These are phyloP conservation scores for Carex parvula DNA, from an alignment of 176 grass and related monocot genomes.

Conservation along the genomic window DNA sequence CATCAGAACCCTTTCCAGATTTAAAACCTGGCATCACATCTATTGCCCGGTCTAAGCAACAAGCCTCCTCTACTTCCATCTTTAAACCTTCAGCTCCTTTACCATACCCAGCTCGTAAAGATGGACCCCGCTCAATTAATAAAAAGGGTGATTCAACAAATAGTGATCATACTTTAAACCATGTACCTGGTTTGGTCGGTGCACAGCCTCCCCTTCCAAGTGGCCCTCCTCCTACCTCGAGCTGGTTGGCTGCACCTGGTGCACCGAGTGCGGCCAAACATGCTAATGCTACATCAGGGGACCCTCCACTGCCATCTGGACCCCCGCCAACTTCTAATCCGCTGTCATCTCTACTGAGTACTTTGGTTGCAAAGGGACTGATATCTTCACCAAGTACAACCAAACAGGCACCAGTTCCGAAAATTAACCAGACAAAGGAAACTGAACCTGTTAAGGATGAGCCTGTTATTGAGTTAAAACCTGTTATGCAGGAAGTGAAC, in stretches of 20 bases:
- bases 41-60: background rate
- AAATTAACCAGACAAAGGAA: constrained; percentile 17
- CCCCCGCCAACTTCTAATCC: constrained; percentile 53
- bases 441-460: constrained; percentile 14
- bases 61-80: constrained; percentile 9
- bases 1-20: constrained; percentile 23
- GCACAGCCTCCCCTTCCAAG: constrained; percentile 41
- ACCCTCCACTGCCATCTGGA: constrained; percentile 67
- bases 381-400: constrained; percentile 64
- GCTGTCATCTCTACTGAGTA: constrained; percentile 79
- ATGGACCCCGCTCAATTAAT: background rate
- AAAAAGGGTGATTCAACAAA: background rate
- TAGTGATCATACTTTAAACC: background rate
- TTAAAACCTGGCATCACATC: constrained; percentile 10
- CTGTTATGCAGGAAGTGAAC: constrained; percentile 24
- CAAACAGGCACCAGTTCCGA: constrained; percentile 27
- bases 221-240: constrained; percentile 31
- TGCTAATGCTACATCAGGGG: constrained; percentile 27
- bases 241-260: constrained; percentile 35
- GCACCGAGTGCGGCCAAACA: constrained; percentile 25
- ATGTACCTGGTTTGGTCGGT: constrained; percentile 6
- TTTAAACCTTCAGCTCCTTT: constrained; percentile 16
- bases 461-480: constrained; percentile 31
- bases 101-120: constrained; percentile 3
- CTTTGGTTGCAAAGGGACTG: constrained; percentile 87